Base-by-base conservation (phyloP, 2,329 filamentous ascomycete species). In the Colletotrichum sp. region DNA sequence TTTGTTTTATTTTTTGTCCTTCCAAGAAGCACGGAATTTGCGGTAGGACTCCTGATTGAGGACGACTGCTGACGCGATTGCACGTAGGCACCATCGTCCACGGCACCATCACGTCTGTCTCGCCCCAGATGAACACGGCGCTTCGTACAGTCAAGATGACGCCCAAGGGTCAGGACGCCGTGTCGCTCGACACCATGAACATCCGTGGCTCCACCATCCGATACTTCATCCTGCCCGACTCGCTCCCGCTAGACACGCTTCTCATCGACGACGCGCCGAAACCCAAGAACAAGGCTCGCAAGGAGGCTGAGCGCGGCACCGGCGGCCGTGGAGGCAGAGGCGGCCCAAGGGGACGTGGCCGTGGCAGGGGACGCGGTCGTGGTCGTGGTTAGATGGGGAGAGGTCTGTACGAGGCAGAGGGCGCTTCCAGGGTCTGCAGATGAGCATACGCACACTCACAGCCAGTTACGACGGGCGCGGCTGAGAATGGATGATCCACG, bases 261-360 rank as follows among this genome's bases (percentile, higher is more conserved):
- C 91, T 99, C 77, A 96, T 99, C 80, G 97, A 99, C 85, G 97
- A 99, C 87, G 93, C 95, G 82, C 96, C 96, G 68, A 99, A 99
- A 90, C 96, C 97, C 77, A 99, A 99, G 94, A 99, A 99, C 89
- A 99, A 99, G 93, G 96, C 97, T 30, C 92, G 96, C 83, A 99
- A 99, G 90, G 97, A 99, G 88, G 90, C 90, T 36, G 91, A 92
- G 75, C 88, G 93, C 64, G 90, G 91, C 59, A 90, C 89, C 60
- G 86, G 90, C 24, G 85, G 89, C 21, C 86, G 90, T 21, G 85
- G 89, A 24, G 84, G 90, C 34, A 88, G 90, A 36, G 83, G 90
- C 66, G 88, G 90, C 16, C 71, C 71, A n/a, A 84, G 90, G 63
- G 89, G 91, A 28, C 86, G 92, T 70, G 91, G 91, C 21, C 85